phyloP scores from a whole-genome alignment of 2,329 filamentous ascomycete genomes.

The Karstenula rhodostoma region DNA sequence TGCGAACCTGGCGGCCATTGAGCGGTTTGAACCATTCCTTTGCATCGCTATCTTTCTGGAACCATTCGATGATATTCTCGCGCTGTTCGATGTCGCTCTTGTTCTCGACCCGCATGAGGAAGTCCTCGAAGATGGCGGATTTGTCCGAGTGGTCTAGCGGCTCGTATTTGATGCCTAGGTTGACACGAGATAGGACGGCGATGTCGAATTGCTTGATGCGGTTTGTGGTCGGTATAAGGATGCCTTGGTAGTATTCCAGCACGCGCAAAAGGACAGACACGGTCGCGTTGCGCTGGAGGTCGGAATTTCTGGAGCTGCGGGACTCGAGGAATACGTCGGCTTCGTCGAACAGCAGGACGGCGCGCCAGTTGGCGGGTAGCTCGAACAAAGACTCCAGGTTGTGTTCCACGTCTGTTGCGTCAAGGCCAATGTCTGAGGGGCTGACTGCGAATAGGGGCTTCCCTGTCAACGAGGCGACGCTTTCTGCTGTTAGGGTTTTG shows the following conservation, averaged over 20 bases:
- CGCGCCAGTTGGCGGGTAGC: slow-evolving; percentile 58
- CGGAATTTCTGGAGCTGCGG: slow-evolving; percentile 23
- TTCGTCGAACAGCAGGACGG: slow-evolving; percentile 58
- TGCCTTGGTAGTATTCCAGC: slow-evolving; percentile 49
- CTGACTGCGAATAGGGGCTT: slow-evolving; percentile 14
- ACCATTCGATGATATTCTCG: slow-evolving; percentile 12
- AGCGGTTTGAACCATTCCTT: slow-evolving; percentile 16
- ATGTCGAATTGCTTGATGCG: slow-evolving; percentile 34
- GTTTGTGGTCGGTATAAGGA: slow-evolving; percentile 32
- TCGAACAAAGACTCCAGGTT: slow-evolving; percentile 55
- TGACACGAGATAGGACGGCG: slow-evolving; percentile 33
- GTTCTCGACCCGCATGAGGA: slow-evolving; percentile 5
- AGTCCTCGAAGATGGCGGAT: slow-evolving; percentile 8
- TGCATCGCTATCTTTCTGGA: slow-evolving; percentile 9
- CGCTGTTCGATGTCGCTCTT: slow-evolving; percentile 5
- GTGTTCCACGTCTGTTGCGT: slow-evolving; percentile 51
- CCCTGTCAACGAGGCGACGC: slow-evolving; percentile 10
- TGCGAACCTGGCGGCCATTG: slow-evolving; percentile 20
- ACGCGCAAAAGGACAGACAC: slow-evolving; percentile 35
- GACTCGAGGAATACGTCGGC: slow-evolving; percentile 46
- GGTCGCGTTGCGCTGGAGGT: not conserved
- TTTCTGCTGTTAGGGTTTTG: slow-evolving; percentile 20
- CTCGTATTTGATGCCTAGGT: slow-evolving; percentile 32
- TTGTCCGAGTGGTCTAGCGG: slow-evolving; percentile 5
- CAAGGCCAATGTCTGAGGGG: slow-evolving; percentile 54